A percentile compares a stretch with the other conserved stretches of the same genome.
These are phyloP conservation scores for Hyphodiscus hymeniophilus DNA, from an alignment of 495 filamentous ascomycete species.

Conservation along the genomic window DNA sequence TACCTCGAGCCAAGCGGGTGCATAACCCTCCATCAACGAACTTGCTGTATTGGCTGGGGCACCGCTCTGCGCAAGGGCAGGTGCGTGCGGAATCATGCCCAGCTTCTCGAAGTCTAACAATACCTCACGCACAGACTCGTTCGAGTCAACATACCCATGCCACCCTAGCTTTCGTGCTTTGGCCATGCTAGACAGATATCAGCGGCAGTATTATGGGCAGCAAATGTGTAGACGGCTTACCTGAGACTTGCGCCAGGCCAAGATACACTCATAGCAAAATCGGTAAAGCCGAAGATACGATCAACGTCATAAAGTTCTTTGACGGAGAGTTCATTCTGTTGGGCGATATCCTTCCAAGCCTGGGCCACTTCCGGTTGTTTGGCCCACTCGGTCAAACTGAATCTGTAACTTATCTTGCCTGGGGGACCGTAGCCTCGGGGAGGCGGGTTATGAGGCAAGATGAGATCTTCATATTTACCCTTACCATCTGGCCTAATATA, in stretches of 20 bases:
- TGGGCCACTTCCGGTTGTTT: slow-evolving; percentile 32
- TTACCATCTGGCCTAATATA: slow-evolving; percentile 10
- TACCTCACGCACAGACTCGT: neutral
- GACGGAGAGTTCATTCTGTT: neutral
- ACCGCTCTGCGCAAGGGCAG: neutral
- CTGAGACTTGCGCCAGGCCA: neutral
- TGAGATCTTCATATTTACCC: neutral
- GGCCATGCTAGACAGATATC: neutral
- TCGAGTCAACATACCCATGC: slow-evolving; percentile 4
- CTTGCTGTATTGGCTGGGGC: slow-evolving; percentile 1
- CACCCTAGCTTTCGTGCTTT: slow-evolving; percentile 9
- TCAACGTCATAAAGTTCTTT: neutral
- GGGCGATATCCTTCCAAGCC: slow-evolving; percentile 29
- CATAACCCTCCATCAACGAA: slow-evolving; percentile 5
- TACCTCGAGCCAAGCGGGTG: slow-evolving; percentile 10
- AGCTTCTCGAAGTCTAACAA: neutral
- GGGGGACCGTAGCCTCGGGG: slow-evolving; percentile 28
- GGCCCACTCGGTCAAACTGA: slow-evolving; percentile 36
- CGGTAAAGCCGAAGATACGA: neutral
- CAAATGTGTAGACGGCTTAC: neutral
- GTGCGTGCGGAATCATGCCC: slow-evolving; percentile 6
- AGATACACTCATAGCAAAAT: neutral
- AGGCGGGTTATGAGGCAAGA: slow-evolving; percentile 15
- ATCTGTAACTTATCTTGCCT: slow-evolving; percentile 26
- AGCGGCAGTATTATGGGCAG: neutral